A percentile compares a stretch with the other conserved stretches of the same genome.
Evolutionary conservation across 345 rosid genomes (phyloP).

Genomic region (Moricandia moricandioides): DNA sequence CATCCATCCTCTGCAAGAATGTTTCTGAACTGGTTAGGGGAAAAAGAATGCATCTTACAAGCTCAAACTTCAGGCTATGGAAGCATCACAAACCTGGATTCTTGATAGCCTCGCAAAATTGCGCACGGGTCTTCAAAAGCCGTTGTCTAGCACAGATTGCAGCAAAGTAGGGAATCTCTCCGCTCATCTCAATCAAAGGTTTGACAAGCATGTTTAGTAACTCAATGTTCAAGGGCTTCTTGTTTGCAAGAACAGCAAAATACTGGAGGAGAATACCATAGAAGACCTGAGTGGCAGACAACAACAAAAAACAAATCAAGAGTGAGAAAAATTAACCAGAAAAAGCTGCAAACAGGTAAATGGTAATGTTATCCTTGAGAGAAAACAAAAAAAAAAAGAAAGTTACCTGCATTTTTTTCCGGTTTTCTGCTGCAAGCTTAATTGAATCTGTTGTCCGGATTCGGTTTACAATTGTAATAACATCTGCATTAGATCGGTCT

Average conservation of each 20-base stretch:
- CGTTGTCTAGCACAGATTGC: slow-evolving; percentile 96
- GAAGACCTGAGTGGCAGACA: slow-evolving; percentile 61
- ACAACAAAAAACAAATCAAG: slow-evolving; percentile 5
- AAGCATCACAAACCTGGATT: slow-evolving; percentile 53
- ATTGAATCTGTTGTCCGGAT: slow-evolving; percentile 66
- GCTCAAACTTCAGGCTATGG: background rate
- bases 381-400: slow-evolving; percentile 8
- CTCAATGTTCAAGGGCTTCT: slow-evolving; percentile 72
- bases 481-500: slow-evolving; percentile 52
- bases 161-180: slow-evolving; percentile 88
- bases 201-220: slow-evolving; percentile 73
- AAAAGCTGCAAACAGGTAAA: background rate
- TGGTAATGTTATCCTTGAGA: background rate
- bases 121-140: slow-evolving; percentile 57
- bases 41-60: background rate
- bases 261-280: slow-evolving; percentile 86
- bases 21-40: slow-evolving; percentile 8
- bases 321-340: background rate
- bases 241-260: slow-evolving; percentile 76
- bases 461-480: slow-evolving; percentile 52
- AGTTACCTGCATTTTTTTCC: slow-evolving; percentile 93
- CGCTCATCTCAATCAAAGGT: slow-evolving; percentile 86
- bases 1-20: slow-evolving; percentile 61
- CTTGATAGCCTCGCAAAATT: slow-evolving; percentile 72
- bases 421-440: slow-evolving; percentile 81